These are phyloP conservation scores for Capillidium rhysosporum DNA, from an alignment of 371 early-diverging fungal species.

Conservation along the genomic window DNA sequence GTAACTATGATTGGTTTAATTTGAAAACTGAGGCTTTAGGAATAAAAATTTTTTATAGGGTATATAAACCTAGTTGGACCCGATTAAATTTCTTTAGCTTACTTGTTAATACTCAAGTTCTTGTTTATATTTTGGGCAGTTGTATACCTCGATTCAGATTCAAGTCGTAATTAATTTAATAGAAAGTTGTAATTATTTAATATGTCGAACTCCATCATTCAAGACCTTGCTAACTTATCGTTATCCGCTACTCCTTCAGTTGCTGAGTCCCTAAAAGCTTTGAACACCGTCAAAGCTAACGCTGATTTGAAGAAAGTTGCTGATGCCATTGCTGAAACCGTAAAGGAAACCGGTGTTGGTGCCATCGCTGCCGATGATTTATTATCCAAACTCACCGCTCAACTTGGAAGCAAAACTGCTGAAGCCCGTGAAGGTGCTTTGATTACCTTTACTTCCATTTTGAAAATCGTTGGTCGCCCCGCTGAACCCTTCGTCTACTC, in stretches of 20 bases:
- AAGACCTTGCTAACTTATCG: neutral
- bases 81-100: too few relatives aligned
- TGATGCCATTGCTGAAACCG: neutral
- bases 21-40: too few relatives aligned
- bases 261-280: neutral
- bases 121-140: too few relatives aligned
- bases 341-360: neutral
- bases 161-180: too few relatives aligned
- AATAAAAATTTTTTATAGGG: too few relatives aligned
- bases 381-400: neutral
- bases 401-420: slow-evolving; percentile 21
- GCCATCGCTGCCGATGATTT: slow-evolving; percentile 2
- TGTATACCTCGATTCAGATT: too few relatives aligned
- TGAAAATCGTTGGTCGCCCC: slow-evolving; percentile 18
- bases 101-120: too few relatives aligned
- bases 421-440: slow-evolving; percentile 31
- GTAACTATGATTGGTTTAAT: too few relatives aligned
- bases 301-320: neutral
- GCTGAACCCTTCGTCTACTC: slow-evolving; percentile 32
- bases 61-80: too few relatives aligned
- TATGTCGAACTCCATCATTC: neutral
- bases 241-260: neutral
- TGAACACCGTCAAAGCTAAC: neutral
- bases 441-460: slow-evolving; percentile 23
- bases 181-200: too few relatives aligned